phyloP scores from a whole-genome alignment of 2,329 filamentous ascomycete species.

The Pseudocercospora crystallina region DNA sequence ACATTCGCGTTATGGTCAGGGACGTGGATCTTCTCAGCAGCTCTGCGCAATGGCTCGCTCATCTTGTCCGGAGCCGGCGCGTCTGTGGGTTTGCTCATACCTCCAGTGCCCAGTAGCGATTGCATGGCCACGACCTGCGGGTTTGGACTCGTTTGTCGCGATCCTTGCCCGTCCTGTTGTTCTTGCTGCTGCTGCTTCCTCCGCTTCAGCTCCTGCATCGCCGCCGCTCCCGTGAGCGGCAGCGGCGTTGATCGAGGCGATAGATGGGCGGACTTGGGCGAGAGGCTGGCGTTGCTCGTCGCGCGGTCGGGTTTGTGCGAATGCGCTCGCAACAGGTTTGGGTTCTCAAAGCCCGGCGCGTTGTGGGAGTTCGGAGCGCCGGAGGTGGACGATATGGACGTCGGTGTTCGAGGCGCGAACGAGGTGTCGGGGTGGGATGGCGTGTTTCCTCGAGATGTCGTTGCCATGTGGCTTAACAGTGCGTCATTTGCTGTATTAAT shows the following conservation, averaged over 20 bases:
- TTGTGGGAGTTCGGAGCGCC: background rate
- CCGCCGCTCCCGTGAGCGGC: slow-evolving; percentile 47
- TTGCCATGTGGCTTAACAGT: slow-evolving; percentile 40
- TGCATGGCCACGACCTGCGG: slow-evolving; percentile 46
- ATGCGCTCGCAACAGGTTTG: slow-evolving; percentile 27
- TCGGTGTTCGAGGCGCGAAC: slow-evolving; percentile 42
- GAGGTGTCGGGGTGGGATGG: slow-evolving; percentile 41
- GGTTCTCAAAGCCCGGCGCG: slow-evolving; percentile 17
- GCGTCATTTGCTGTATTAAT: slow-evolving; percentile 12
- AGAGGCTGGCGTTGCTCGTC: slow-evolving; percentile 30
- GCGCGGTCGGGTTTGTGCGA: slow-evolving; percentile 22
- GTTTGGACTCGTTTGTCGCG: slow-evolving; percentile 50
- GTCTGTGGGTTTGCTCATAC: slow-evolving; percentile 46
- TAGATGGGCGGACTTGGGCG: slow-evolving; percentile 42
- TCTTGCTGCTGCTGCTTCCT: slow-evolving; percentile 39
- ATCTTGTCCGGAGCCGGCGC: slow-evolving; percentile 45
- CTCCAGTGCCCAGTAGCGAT: slow-evolving; percentile 43
- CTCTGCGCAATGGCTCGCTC: slow-evolving; percentile 50
- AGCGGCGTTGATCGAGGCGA: slow-evolving; percentile 36
- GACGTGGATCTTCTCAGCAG: slow-evolving; percentile 51
- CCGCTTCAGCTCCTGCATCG: slow-evolving; percentile 50
- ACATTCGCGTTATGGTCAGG: slow-evolving; percentile 42
- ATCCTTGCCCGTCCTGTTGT: slow-evolving; percentile 15
- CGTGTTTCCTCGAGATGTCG: slow-evolving; percentile 45
- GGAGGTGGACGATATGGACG: slow-evolving; percentile 31